phyloP scores from a whole-genome alignment of 768 basidiomycete species.

The Auriscalpium vulgare region DNA sequence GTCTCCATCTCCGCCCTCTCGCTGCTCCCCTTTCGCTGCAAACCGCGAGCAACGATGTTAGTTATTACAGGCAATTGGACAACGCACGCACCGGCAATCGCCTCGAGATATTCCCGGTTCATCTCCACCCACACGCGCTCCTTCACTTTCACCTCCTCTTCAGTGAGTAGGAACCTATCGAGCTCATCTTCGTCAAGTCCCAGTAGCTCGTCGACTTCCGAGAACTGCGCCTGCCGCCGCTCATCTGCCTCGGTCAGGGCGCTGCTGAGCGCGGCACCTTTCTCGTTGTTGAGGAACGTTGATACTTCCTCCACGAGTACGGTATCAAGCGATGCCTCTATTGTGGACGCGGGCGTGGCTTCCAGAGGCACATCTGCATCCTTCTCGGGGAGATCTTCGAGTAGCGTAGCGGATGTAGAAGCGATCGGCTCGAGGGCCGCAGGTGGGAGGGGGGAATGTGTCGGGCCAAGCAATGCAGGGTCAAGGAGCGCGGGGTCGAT shows the following conservation, averaged over 20 bases:
- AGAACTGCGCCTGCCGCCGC: conserved; percentile 45
- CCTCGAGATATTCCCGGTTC: conserved; percentile 85
- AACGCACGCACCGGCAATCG: conserved; percentile 61
- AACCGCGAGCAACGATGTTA: conserved; percentile 19
- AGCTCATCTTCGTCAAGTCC: conserved; percentile 91
- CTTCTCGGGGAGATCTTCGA: not conserved
- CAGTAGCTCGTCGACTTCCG: conserved; percentile 46
- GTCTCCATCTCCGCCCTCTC: conserved; percentile 20
- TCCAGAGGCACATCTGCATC: not conserved
- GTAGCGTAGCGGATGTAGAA: not conserved
- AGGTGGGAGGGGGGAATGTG: conserved; percentile 5
- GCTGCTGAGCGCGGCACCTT: conserved; percentile 48
- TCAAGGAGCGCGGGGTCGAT: conserved; percentile 42
- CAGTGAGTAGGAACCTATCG: conserved; percentile 67
- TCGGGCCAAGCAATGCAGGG: conserved; percentile 25
- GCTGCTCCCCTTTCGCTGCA: conserved; percentile 62
- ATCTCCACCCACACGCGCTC: conserved; percentile 92
- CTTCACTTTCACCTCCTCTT: conserved; percentile 78
- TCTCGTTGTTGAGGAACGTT: conserved; percentile 51
- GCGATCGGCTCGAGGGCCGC: not conserved
- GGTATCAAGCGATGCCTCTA: conserved; percentile 53
- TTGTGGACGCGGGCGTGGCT: not conserved
- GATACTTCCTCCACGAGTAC: conserved; percentile 65
- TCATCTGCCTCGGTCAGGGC: conserved; percentile 65
- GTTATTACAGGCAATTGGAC: not conserved